Conservation (phyloP, 1,139 yeast species). For the Geotrichum europaeum region DNA sequence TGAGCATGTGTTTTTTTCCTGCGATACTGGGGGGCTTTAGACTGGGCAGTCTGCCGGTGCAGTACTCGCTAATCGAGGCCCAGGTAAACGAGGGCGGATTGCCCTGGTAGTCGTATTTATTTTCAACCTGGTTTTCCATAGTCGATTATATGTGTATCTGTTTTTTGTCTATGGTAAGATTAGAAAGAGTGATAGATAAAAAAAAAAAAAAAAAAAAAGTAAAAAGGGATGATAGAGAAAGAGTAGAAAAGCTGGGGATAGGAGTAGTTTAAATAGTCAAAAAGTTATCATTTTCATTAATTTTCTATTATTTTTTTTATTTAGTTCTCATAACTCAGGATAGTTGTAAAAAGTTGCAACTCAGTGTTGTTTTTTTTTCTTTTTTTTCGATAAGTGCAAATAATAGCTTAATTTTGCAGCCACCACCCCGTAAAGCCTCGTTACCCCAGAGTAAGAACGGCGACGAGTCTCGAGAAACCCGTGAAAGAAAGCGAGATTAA, state of each 20-base stretch:
- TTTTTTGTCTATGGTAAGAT: background rate
- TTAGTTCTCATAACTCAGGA: background rate
- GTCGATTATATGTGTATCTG: background rate
- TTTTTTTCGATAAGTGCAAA: background rate
- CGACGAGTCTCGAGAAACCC: background rate
- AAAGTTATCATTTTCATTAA: no score
- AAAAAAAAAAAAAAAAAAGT: background rate
- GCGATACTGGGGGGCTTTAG: constrained; percentile 38
- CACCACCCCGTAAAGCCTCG: background rate
- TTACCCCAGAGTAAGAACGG: background rate
- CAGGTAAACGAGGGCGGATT: constrained; percentile 15
- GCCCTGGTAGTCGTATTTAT: constrained; percentile 6
- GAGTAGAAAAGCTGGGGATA: background rate
- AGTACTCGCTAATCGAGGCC: constrained; percentile 34
- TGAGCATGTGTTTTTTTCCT: constrained; percentile 33
- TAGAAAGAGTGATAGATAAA: no score
- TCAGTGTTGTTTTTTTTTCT: background rate
- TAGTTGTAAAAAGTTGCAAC: background rate
- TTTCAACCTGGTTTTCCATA: background rate
- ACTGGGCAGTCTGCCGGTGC: constrained; percentile 40
- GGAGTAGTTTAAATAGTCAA: background rate
- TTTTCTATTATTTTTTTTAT: background rate
- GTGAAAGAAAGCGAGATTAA: background rate
- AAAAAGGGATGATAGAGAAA: background rate
- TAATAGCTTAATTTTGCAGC: background rate